Evolutionary conservation across 1,284 basidiomycete species (phyloP), one percentile per base, ranked within the genome.

Genomic region (Xerocomus amazonicus): DNA sequence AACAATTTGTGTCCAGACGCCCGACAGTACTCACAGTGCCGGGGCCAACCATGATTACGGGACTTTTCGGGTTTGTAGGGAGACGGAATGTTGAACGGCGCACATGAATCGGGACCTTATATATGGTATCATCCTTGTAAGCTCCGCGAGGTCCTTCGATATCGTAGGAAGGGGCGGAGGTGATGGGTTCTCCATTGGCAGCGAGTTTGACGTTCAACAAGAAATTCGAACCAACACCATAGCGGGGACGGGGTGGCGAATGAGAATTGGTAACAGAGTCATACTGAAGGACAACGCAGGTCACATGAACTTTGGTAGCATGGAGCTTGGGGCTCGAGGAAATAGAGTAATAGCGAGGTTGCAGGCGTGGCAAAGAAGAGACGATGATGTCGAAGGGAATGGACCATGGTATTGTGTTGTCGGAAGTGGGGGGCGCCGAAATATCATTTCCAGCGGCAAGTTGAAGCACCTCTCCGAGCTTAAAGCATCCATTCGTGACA

Each of bases 291-390:
- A 97, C 92, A 45, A 99, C 96, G 48, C 85, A 90, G 16, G 97
- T 99, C 61, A 96, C 86, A 71, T 99, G 96, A 56, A 99, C 91
- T 6, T 88, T 76, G 57, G 82, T 85, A 34, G 94, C 85, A 70
- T 92, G 70, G 38, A 98, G 76, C 70, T 98, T 98, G 43, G 97
- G 93, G 55, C 90, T 92, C 23, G 94, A 97, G 13, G 96, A 97
- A 71, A 99, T 99, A 37, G 97, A 99, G 73, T 97, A 99, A 78
- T 90, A 99, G 52, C 96, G 88, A 34, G 96, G 95, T 66, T 97
- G 93, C 17, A 99, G 80, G 58, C 96, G 92, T 33, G 93, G 87
- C 46, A 97, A 84, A 45, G 89, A 84, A 5, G 94, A 96, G 52
- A 99, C 85, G 60, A 99, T 87, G 61, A 95, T 89, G 69, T 99